Evolutionary conservation across 371 early-diverging fungal genomes (phyloP), one percentile per base, ranked within the genome.

Genomic region (Parasitella parasitica): DNA sequence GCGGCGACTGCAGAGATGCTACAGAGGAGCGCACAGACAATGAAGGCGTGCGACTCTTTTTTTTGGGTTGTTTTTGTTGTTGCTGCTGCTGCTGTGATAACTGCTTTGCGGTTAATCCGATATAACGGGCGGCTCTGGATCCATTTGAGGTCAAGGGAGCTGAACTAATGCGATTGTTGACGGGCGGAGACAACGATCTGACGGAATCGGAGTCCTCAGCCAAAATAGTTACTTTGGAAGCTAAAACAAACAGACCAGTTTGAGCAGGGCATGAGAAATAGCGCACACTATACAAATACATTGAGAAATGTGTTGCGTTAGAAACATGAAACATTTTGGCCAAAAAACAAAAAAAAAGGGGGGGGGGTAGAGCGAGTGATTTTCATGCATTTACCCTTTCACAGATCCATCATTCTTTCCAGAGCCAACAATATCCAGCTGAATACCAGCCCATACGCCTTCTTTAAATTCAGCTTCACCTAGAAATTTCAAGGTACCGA

Each of bases 331-430:
- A 46, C 35, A 36, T 18, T 58, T 32, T 15, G 30, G 39, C 32
- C 16, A 55, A 16, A 54, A 39, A 18, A 18, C 8, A 11, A 7
- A 43, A 20, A 16, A 12, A 20, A n/a, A 20, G 20, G 43, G 22
- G 18, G 18, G 38, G 18, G 20, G 43, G 43, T n/a, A n/a, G n/a
- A n/a, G n/a, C n/a, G n/a, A n/a, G n/a, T n/a, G 20, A 43, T 43
- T 16, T 26, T 34, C n/a, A 41, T 36, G 15, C n/a, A 61, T 77
- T 57, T 78, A 81, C 79, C 90, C 92, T 27, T 73, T 76, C 22
- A 87, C 87, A 12, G 78, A 77, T 16, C 92, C 92, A 55, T 89
- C 85, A 67, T 92, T 92, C 65, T 92, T 92, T 35, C 92, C 92
- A 30, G 83, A 75, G 16, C 88, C 90, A 6, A 65, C 62, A 28